These are phyloP conservation scores for Fennellomyces sp. DNA, from an alignment of 371 early-diverging fungal genomes.

Conservation along the genomic window DNA sequence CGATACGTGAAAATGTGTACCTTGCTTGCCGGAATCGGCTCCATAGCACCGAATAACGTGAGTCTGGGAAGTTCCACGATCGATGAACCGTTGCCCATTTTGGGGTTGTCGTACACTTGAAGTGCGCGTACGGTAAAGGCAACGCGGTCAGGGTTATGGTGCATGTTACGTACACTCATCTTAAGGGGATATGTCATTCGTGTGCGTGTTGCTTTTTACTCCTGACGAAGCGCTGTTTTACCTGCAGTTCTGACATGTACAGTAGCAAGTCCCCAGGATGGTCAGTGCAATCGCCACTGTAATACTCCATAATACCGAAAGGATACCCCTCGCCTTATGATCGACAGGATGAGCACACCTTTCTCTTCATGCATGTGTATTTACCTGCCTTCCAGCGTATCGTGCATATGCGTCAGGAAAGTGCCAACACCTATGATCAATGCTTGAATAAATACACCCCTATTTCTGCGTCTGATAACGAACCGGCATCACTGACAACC, in stretches of 20 bases:
- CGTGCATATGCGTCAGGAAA: slow-evolving; percentile 22
- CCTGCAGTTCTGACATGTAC: slow-evolving; percentile 46
- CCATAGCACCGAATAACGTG: slow-evolving; percentile 48
- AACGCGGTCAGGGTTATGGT: slow-evolving; percentile 19
- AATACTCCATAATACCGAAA: slow-evolving; percentile 63
- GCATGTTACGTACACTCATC: slow-evolving; percentile 47
- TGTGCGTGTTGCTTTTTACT: not conserved
- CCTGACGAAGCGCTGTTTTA: slow-evolving; percentile 29
- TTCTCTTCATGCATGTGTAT: not conserved
- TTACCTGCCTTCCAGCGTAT: slow-evolving; percentile 14
- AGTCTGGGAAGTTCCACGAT: slow-evolving; percentile 56
- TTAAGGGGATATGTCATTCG: slow-evolving; percentile 2
- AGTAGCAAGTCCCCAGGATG: slow-evolving; percentile 43
- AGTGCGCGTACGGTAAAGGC: slow-evolving; percentile 36
- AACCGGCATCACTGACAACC: slow-evolving; percentile 32
- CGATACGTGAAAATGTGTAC: slow-evolving; percentile 13
- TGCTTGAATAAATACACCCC: not conserved
- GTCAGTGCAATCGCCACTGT: slow-evolving; percentile 44
- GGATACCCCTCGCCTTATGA: slow-evolving; percentile 36
- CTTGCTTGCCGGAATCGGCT: not conserved
- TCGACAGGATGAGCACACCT: not conserved
- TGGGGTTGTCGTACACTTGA: slow-evolving; percentile 32
- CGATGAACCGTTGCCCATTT: slow-evolving; percentile 20
- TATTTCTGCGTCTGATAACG: not conserved
- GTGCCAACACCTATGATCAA: slow-evolving; percentile 26